Base-by-base conservation (phyloP, 768 basidiomycete genomes). In the Gymnopilus dilepis region DNA sequence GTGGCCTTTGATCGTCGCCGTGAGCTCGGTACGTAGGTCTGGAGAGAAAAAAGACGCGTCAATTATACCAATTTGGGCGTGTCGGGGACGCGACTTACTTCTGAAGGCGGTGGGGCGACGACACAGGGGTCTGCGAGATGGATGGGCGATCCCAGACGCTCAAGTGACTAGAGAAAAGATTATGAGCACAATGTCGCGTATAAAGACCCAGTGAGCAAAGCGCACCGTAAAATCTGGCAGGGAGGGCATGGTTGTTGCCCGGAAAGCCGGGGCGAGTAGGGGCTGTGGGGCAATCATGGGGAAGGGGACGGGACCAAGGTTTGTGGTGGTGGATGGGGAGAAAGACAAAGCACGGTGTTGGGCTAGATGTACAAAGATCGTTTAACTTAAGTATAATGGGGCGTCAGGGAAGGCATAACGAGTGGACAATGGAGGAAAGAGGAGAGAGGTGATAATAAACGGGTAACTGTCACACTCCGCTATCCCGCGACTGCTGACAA, bases 401-500 rank as follows among this genome's bases (percentile, higher is more conserved):
- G 40, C 33, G 56, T 60, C 31, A 58, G 56, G 65, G 63, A 41
- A 62, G 58, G 63, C 67, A 66, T 65, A 67, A 76, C 76, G 80
- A 78, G 15, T 79, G 75, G 68, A 79, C 61, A 72, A 84, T 80
- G 71, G 78, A 67, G 71, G 78, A 67, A 64, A 80, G 50, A 48
- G 51, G 38, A 59, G 54, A 51, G 33, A 37, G 34, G 34, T 34
- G 34, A 30, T 61, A 34, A 64, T 62, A 65, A 63, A 62, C 54
- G 50, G 51, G 21, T 40, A 31, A 51, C 47, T 41, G n/a, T 28
- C 19, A 42, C 28, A 56, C 40, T 38, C 51, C 61, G 58, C 60
- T 62, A 50, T 56, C 56, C 37, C 56, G 37, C 54, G 40, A 22
- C 42, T 34, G 63, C 54, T 64, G 55, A 59, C 63, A 52, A 64